Evolutionary conservation across 768 basidiomycete genomes (phyloP), one percentile per base, ranked within the genome.

Genomic region (Calocybe indica): DNA sequence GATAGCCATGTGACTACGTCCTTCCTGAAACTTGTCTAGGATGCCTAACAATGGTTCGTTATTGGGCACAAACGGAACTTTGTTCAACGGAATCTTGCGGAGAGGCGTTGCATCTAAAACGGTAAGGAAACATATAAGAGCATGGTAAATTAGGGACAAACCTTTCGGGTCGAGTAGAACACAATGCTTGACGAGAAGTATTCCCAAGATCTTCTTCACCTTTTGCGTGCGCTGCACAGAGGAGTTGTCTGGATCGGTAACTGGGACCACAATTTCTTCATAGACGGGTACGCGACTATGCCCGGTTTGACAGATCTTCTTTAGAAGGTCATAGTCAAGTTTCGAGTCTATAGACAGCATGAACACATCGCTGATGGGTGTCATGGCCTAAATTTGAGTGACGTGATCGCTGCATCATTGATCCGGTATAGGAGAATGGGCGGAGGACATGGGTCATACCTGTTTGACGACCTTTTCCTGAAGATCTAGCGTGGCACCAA

Each of bases 1-100:
- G 55, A 94, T 87, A 14, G 92, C 92, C 80, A 95, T 93, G 61
- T 95, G 92, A 37, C 86, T 89, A 30, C 89, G 76, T 4, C 90
- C 92, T 58, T 92, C 90, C 62, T 93, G 91, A 63, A 94, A 94
- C 51, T 75, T 85, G 62, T 93, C 91, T 31, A 94, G 73, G 51
- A 92, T 88, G 22, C 86, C 82, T 10, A 93, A 75, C 1, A 95
- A 71, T 15, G 91, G 78, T 63, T 92, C 88, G 56, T 94, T 91
- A 38, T 83, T 85, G 2, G 91, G 88, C 3, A 94, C 88, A 45
- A 86, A 88, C 0, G 85, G 87, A 5, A 93, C 87, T 58, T 84
- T 88, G 66, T 92, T 92, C 40, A 95, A 70, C 0, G 88, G 89
- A 38, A 95, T 80, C 51, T 82, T 83, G 56, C 88, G 81, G 28